Evolutionary conservation across 495 filamentous ascomycete genomes (phyloP), one percentile per base, ranked within the genome.

Genomic region (Gamarada debralockiae): DNA sequence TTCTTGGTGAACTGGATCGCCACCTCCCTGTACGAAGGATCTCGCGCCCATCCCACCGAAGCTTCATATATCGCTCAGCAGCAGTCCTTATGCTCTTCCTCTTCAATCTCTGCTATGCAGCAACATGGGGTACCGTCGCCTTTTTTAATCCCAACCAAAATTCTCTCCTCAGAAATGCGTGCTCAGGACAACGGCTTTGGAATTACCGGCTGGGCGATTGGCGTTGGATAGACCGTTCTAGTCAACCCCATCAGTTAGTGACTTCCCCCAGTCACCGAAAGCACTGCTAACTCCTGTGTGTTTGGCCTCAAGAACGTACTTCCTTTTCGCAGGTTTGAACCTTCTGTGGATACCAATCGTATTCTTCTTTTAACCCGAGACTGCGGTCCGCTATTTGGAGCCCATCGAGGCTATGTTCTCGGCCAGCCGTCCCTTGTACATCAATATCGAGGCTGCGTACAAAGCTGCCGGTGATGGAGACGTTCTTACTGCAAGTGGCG

Each of bases 131-230:
- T 24, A 80, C 78, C 73, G 50, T 53, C 3, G 75, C 76, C 1
- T 81, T 78, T 59, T 65, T n/a, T 79, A 8, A 59, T 77, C 14
- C 78, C 75, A 1, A 46, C 50, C 3, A 76, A 81, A 56, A 77
- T 80, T 21, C 80, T 75, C 56, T 73, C 74, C 1, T 69, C 68
- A 14, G 73, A 76, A 33, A 62, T 80, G 24, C 70, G 76, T 37
- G 74, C 76, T 18, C 72, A 80, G 54, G 78, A 77, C 2, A 79
- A 80, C 60, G 75, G 75, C 1, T 81, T 79, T 56, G 74, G 74
- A 0, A 77, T 82, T 17, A 78, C 75, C 15, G 78, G 76, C 2
- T 80, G 77, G 77, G 78, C 77, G 5, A 74, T 81, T 57, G 78
- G 77, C 23, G 75, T 77, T 9, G 77, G 50, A 15, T 53, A 41